These are phyloP conservation scores for Erythrobasidium yunnanense DNA, from an alignment of 768 basidiomycete species.

Conservation along the genomic window DNA sequence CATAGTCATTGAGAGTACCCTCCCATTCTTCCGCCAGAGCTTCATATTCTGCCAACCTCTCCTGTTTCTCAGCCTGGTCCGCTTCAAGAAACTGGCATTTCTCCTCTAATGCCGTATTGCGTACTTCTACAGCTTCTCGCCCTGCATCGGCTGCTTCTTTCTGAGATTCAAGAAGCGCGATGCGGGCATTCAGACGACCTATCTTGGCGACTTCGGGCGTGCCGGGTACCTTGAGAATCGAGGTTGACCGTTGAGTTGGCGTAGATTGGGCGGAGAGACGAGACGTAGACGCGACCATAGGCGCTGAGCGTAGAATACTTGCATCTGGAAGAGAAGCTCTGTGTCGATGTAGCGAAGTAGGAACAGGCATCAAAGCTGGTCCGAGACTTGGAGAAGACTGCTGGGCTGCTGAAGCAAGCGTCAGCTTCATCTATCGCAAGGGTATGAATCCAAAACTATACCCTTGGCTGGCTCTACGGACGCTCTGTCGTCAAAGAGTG, in stretches of 20 bases:
- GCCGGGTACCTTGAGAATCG: too few species aligned
- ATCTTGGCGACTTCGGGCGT: slow-evolving; percentile 22
- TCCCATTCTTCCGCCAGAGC: background rate
- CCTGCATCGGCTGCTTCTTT: background rate
- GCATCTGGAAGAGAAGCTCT: background rate
- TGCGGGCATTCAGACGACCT: slow-evolving; percentile 4
- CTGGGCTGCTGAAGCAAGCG: too few species aligned
- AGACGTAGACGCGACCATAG: slow-evolving; percentile 4
- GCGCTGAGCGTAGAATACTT: background rate
- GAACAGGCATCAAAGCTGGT: too few species aligned
- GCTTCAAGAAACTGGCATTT: background rate
- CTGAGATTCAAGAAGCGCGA: slow-evolving; percentile 1
- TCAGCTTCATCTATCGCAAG: too few species aligned
- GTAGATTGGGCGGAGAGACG: background rate
- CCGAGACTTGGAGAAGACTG: too few species aligned
- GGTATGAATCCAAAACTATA: too few species aligned
- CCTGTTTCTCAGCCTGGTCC: background rate
- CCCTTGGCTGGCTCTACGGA: too few species aligned
- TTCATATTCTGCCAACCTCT: background rate
- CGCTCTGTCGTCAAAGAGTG: too few species aligned
- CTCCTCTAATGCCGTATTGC: background rate
- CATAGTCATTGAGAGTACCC: background rate
- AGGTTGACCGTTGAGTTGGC: background rate
- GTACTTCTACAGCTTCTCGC: background rate
- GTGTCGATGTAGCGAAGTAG: background rate